Percentiles rank a stretch among this genome's conserved stretches.
Conservation (phyloP, 1,284 basidiomycete species). For the Retiboletus flavoniger region DNA sequence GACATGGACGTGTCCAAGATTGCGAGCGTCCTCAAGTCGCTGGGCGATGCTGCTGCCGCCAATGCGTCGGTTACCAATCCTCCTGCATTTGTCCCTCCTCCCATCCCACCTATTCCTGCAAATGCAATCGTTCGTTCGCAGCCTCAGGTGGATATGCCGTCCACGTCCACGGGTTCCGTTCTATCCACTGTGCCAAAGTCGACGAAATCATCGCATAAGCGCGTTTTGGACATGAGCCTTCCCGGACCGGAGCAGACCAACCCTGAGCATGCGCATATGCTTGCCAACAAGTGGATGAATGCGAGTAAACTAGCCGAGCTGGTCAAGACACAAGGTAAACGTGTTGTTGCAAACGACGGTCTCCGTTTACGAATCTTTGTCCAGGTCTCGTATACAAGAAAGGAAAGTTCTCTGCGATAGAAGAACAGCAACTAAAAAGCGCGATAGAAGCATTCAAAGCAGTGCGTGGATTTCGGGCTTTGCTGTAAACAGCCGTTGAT, state of each 20-base stretch:
- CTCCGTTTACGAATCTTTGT: slow-evolving; percentile 9
- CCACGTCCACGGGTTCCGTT: slow-evolving; percentile 44
- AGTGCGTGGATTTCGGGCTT: slow-evolving; percentile 40
- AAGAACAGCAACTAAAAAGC: slow-evolving; percentile 60
- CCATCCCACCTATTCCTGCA: slow-evolving; percentile 28
- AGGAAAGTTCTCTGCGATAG: slow-evolving; percentile 77
- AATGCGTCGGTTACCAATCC: slow-evolving; percentile 37
- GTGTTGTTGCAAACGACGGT: slow-evolving; percentile 1
- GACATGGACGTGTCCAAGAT: slow-evolving; percentile 70
- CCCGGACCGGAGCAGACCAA: slow-evolving; percentile 37
- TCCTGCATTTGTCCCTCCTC: slow-evolving; percentile 36
- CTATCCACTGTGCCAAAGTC: slow-evolving; percentile 38
- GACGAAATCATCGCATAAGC: slow-evolving; percentile 37
- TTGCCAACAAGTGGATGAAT: slow-evolving; percentile 74
- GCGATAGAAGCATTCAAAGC: slow-evolving; percentile 64
- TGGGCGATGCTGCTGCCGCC: slow-evolving; percentile 56
- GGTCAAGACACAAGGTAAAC: slow-evolving; percentile 61
- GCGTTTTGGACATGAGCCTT: slow-evolving; percentile 33
- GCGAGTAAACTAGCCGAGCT: slow-evolving; percentile 64
- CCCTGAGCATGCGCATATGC: slow-evolving; percentile 47
- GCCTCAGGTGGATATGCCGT: slow-evolving; percentile 35
- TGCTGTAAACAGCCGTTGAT: slow-evolving; percentile 7
- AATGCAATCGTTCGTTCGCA: slow-evolving; percentile 14
- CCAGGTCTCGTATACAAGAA: slow-evolving; percentile 79
- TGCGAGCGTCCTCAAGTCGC: slow-evolving; percentile 58